Evolutionary conservation across 23 red algal genomes (phyloP).

Genomic region (Gracilaria domingensis): DNA sequence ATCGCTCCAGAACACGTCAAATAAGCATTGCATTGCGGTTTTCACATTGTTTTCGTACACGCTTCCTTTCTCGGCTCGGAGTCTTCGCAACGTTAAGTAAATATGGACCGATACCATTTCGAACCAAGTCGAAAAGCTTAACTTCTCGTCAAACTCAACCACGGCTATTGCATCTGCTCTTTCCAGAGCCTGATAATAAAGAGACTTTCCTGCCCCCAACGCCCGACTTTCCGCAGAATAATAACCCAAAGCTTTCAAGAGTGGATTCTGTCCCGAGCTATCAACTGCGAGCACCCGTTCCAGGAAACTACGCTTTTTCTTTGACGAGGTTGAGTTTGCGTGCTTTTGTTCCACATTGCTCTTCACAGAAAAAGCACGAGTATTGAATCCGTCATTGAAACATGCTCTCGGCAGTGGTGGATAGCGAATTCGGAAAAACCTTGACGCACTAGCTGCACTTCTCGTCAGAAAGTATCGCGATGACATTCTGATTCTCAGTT

Average conservation of each 20-base stretch:
- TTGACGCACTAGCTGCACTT: constrained; percentile 11
- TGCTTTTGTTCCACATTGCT: not conserved
- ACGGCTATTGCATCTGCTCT: constrained; percentile 7
- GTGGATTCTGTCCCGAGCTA: constrained; percentile 4
- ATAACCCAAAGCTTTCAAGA: constrained; percentile 49
- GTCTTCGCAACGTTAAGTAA: constrained; percentile 55
- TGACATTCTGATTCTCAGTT: constrained; percentile 11
- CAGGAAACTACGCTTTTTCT: constrained; percentile 26
- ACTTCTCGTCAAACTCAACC: constrained; percentile 5
- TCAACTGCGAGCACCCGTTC: not conserved
- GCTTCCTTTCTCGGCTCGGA: constrained; percentile 62
- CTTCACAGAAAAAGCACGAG: not conserved
- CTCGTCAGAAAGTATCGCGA: constrained; percentile 8
- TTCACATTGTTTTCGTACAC: constrained; percentile 48
- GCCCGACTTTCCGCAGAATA: constrained; percentile 60
- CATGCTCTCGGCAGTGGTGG: not conserved
- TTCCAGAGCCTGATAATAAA: constrained; percentile 47
- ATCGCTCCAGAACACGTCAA: constrained; percentile 77
- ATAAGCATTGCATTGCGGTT: constrained; percentile 64
- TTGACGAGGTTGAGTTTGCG: not conserved
- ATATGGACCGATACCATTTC: constrained; percentile 71
- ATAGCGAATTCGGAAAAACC: not conserved
- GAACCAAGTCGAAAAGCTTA: constrained; percentile 42
- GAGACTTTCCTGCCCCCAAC: constrained; percentile 48
- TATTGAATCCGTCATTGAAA: not conserved